Evolutionary conservation across 2,329 filamentous ascomycete genomes (phyloP).

Genomic region (Colletotrichum destructivum): DNA sequence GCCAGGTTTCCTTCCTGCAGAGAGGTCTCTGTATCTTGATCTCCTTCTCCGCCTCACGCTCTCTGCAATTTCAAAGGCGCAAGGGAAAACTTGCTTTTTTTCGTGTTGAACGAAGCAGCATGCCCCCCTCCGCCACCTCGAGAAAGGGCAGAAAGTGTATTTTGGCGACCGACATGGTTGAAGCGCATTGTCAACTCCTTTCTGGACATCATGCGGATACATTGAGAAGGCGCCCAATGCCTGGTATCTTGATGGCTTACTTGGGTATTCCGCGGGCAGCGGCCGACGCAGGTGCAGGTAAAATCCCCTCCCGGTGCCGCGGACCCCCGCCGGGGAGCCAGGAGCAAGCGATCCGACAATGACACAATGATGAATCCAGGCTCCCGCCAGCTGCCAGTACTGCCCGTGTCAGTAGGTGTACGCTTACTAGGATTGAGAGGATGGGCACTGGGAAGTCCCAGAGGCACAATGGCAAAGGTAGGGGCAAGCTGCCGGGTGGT

Average conservation of each 20-base stretch:
- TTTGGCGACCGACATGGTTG: slow-evolving; percentile 4
- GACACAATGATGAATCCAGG: background rate
- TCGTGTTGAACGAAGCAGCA: slow-evolving; percentile 18
- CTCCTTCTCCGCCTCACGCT: background rate
- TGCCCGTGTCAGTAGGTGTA: background rate
- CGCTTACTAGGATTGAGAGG: background rate
- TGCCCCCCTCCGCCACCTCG: background rate
- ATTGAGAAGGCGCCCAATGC: background rate
- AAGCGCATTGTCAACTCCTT: slow-evolving; percentile 16
- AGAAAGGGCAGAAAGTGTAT: slow-evolving; percentile 11
- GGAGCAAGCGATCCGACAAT: background rate
- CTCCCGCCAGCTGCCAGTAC: background rate
- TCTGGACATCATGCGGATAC: background rate
- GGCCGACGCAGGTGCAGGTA: background rate
- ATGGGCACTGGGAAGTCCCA: background rate
- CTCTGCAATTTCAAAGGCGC: slow-evolving; percentile 23
- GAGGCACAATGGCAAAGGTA: background rate
- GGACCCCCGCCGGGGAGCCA: slow-evolving; percentile 11
- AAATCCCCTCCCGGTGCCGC: background rate
- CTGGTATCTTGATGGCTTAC: background rate
- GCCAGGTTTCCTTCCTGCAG: background rate
- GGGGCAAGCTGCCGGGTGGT: slow-evolving; percentile 17
- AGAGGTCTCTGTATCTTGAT: background rate
- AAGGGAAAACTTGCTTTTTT: slow-evolving; percentile 28
- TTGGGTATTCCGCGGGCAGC: background rate